These are phyloP conservation scores for Arabidopsis hybrid DNA, from an alignment of 441 rosid species.

Conservation along the genomic window DNA sequence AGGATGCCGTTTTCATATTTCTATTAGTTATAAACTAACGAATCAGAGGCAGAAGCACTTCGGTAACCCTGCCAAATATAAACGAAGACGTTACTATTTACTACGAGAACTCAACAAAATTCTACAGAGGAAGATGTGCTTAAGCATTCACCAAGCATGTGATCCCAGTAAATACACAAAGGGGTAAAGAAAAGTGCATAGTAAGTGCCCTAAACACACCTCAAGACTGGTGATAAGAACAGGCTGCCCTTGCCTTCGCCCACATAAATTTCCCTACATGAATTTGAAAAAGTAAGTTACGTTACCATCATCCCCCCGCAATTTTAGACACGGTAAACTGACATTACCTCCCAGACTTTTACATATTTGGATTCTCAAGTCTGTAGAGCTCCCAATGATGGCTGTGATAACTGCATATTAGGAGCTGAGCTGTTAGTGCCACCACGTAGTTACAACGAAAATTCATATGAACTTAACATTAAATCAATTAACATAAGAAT, in stretches of 20 bases:
- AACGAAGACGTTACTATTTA: constrained; percentile 34
- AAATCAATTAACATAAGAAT: too few species aligned
- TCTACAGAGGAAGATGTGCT: constrained; percentile 23
- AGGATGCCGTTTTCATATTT: background rate
- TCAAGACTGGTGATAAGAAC: constrained; percentile 95
- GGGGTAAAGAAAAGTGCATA: constrained; percentile 9
- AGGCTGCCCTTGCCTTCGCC: constrained; percentile 97
- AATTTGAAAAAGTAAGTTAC: constrained; percentile 32
- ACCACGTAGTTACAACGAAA: constrained; percentile 52
- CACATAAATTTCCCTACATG: constrained; percentile 89
- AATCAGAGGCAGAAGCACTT: constrained; percentile 83
- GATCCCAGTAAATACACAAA: constrained; percentile 22
- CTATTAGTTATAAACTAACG: constrained; percentile 60
- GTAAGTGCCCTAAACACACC: constrained; percentile 57
- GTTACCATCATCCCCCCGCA: constrained; percentile 14
- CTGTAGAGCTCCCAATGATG: constrained; percentile 69
- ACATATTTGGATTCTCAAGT: constrained; percentile 84
- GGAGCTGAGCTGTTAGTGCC: constrained; percentile 66
- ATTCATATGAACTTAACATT: too few species aligned
- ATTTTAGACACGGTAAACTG: constrained; percentile 23
- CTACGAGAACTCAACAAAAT: constrained; percentile 36
- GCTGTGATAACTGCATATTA: constrained; percentile 78
- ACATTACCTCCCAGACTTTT: constrained; percentile 94
- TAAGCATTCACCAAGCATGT: constrained; percentile 31
- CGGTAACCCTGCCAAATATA: constrained; percentile 85